Percentiles rank a stretch among this genome's conserved stretches.
Conservation (phyloP, 208 protist species). For the Leishmania arabica region DNA sequence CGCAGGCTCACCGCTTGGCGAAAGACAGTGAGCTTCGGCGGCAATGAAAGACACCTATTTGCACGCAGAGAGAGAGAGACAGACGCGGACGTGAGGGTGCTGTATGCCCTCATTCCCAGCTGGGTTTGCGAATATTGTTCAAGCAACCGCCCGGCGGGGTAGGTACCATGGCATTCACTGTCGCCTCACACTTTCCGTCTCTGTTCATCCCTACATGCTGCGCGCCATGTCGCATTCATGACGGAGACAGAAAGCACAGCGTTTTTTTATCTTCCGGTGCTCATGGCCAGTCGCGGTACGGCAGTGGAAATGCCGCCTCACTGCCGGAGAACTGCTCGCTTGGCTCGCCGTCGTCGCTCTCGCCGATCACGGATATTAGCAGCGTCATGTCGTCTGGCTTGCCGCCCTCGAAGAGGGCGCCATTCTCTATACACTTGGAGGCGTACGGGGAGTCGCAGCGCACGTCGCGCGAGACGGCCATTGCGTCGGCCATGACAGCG, state of each 20-base stretch:
- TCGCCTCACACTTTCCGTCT: neutral
- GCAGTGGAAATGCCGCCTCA: constrained; percentile 43
- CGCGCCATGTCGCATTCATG: neutral
- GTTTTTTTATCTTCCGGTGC: neutral
- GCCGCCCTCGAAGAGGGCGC: constrained; percentile 70
- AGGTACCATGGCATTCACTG: neutral
- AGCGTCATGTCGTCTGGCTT: constrained; percentile 84
- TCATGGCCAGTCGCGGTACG: constrained; percentile 74
- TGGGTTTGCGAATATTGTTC: neutral
- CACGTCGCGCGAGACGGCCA: constrained; percentile 40
- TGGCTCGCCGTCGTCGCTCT: constrained; percentile 41
- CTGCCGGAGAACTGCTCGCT: constrained; percentile 52
- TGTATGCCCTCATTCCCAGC: neutral
- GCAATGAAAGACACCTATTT: neutral
- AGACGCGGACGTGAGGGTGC: neutral
- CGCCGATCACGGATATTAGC: constrained; percentile 57
- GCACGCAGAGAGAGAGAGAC: neutral
- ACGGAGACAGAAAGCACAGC: neutral
- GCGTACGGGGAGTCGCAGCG: constrained; percentile 69
- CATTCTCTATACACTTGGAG: constrained; percentile 57
- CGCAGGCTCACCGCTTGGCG: neutral
- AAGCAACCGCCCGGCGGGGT: neutral
- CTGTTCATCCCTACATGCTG: neutral
- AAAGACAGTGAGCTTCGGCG: neutral
- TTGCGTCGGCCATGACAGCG: constrained; percentile 42